phyloP scores from a whole-genome alignment of 2,329 filamentous ascomycete species.

The Paraphaeosphaeria minitans region DNA sequence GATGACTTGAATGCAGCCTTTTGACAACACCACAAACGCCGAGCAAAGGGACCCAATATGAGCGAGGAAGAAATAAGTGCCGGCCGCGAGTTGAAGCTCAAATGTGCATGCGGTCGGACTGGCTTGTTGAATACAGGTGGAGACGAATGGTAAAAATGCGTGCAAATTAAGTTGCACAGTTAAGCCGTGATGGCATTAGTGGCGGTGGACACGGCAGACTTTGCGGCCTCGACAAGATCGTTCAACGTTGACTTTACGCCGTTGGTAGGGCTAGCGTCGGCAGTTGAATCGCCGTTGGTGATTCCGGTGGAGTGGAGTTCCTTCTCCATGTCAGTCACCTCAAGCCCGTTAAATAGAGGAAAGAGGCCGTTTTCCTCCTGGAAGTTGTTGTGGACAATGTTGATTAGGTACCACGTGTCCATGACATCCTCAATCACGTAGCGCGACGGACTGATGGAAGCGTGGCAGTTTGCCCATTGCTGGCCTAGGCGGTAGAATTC shows the following conservation, averaged over 20 bases:
- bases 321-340: conserved; percentile 68
- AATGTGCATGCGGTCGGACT: conserved; percentile 23
- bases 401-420: conserved; percentile 90
- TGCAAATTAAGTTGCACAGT: conserved; percentile 22
- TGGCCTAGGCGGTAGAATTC: conserved; percentile 91
- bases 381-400: conserved; percentile 99
- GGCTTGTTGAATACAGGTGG: conserved; percentile 43
- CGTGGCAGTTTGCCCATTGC: conserved; percentile 93
- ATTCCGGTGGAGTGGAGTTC: conserved; percentile 28
- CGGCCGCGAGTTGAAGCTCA: conserved; percentile 30
- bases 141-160: conserved; percentile 8
- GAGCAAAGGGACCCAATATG: conserved; percentile 5
- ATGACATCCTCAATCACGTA: conserved; percentile 81
- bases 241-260: conserved; percentile 15
- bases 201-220: conserved; percentile 35
- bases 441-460: conserved; percentile 75
- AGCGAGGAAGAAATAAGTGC: conserved; percentile 17
- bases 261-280: not conserved
- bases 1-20: conserved; percentile 11
- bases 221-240: conserved; percentile 32
- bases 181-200: conserved; percentile 36
- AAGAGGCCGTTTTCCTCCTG: conserved; percentile 83
- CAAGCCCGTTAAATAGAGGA: conserved; percentile 78
- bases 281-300: conserved; percentile 13
- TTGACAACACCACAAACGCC: conserved; percentile 15